A percentile compares a stretch with the other conserved stretches of the same genome.
Conservation (phyloP, 306 rosid species). For the Bauhinia variegata region DNA sequence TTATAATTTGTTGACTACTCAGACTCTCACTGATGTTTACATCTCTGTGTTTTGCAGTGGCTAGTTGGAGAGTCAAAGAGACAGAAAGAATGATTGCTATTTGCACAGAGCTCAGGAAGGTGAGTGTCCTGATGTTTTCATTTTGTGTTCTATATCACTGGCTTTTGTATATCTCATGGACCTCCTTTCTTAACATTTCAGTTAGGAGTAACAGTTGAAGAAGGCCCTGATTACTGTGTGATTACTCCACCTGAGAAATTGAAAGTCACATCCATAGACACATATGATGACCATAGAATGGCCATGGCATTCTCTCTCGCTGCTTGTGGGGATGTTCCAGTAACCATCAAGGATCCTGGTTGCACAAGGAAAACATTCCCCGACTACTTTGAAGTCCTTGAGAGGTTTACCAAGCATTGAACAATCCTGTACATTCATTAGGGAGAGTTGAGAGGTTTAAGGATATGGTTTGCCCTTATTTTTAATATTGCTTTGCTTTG, state of each 20-base stretch:
- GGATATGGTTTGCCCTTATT: slow-evolving; percentile 38
- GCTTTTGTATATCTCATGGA: slow-evolving; percentile 1
- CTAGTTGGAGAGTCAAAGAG: slow-evolving; percentile 99
- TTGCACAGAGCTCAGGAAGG: slow-evolving; percentile 99
- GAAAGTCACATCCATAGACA: slow-evolving; percentile 77
- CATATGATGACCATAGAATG: slow-evolving; percentile 98
- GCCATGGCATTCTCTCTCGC: slow-evolving; percentile 99
- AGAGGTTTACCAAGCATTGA: slow-evolving; percentile 72
- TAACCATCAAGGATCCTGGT: slow-evolving; percentile 95
- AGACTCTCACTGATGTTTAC: slow-evolving; percentile 23
- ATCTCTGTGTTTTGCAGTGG: slow-evolving; percentile 60
- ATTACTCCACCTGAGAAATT: slow-evolving; percentile 94
- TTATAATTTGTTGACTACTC: slow-evolving; percentile 11
- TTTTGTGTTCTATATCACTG: slow-evolving; percentile 18
- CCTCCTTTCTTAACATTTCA: slow-evolving; percentile 39
- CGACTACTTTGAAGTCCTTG: slow-evolving; percentile 90
- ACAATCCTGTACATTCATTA: slow-evolving; percentile 34
- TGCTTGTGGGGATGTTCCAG: slow-evolving; percentile 92
- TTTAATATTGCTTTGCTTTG: slow-evolving; percentile 17
- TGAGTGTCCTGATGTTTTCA: slow-evolving; percentile 36
- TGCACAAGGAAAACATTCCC: slow-evolving; percentile 99
- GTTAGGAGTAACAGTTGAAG: slow-evolving; percentile 98
- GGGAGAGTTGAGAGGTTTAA: slow-evolving; percentile 29
- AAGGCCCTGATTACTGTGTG: slow-evolving; percentile 95
- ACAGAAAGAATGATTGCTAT: slow-evolving; percentile 98